These are phyloP conservation scores for Flaveria robusta DNA, from an alignment of 129 eudicot species.

Conservation along the genomic window DNA sequence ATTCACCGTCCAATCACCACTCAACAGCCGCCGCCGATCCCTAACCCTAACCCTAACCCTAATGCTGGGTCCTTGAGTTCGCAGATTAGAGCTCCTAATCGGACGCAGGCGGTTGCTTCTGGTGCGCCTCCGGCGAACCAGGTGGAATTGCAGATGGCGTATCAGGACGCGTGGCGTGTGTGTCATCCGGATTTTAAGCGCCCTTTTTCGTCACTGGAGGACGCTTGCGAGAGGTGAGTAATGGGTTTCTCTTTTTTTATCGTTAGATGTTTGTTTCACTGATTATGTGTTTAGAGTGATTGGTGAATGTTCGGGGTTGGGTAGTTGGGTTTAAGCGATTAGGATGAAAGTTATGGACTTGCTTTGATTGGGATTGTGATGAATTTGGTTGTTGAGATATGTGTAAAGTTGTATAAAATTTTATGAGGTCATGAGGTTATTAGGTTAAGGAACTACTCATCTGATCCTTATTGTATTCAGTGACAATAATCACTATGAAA, in stretches of 20 bases:
- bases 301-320: background rate
- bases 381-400: background rate
- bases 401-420: no score
- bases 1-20: slow-evolving; percentile 28
- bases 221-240: slow-evolving; percentile 51
- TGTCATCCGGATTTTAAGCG: slow-evolving; percentile 76
- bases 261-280: background rate
- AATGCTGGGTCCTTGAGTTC: slow-evolving; percentile 33
- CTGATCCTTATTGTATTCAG: background rate
- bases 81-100: slow-evolving; percentile 27
- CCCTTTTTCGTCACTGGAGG: slow-evolving; percentile 37
- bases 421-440: background rate
- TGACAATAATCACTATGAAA: background rate
- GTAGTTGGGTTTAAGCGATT: background rate
- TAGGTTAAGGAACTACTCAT: background rate
- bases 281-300: no score
- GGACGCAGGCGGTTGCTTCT: slow-evolving; percentile 35
- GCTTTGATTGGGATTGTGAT: background rate
- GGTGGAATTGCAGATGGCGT: slow-evolving; percentile 75
- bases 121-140: slow-evolving; percentile 45
- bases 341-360: background rate
- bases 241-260: no score
- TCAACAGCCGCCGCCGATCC: slow-evolving; percentile 24
- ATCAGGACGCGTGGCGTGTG: slow-evolving; percentile 90
- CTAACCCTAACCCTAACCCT: slow-evolving; percentile 34